A percentile compares a stretch with the other conserved stretches of the same genome.
Evolutionary conservation across 805 yeast genomes (phyloP).

Genomic region (Nakazawaea ambrosiae): DNA sequence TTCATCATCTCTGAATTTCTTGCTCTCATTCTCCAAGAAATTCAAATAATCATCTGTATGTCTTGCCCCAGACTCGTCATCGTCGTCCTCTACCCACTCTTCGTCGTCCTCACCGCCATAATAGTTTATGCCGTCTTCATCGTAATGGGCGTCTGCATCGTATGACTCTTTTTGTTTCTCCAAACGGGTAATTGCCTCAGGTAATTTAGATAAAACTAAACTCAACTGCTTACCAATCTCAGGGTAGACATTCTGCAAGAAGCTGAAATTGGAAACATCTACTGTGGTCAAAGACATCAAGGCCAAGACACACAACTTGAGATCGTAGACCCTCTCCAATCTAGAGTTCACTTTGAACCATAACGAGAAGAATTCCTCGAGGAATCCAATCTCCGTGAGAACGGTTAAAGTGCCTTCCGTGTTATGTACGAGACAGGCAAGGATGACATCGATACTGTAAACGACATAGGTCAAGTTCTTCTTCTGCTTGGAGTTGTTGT

Average conservation of each 20-base stretch:
- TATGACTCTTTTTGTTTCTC: conserved; percentile 59
- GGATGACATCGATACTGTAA: conserved; percentile 50
- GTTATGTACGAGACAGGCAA: conserved; percentile 59
- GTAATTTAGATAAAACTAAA: conserved; percentile 49
- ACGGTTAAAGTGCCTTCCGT: conserved; percentile 44
- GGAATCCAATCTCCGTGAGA: conserved; percentile 36
- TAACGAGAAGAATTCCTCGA: conserved; percentile 45
- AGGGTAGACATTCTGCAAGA: conserved; percentile 29
- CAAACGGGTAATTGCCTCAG: conserved; percentile 60
- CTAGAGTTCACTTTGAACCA: conserved; percentile 60
- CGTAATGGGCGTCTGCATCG: conserved; percentile 25
- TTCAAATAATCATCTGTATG: conserved; percentile 39
- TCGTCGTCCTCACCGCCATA: conserved; percentile 22
- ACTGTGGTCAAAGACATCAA: conserved; percentile 37
- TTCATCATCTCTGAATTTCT: conserved; percentile 27
- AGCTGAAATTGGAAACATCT: conserved; percentile 10
- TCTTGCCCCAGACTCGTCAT: conserved; percentile 19
- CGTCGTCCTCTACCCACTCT: conserved; percentile 20
- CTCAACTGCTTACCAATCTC: conserved; percentile 48
- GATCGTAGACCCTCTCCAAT: conserved; percentile 68
- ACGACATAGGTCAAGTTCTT: conserved; percentile 35
- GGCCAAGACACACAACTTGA: conserved; percentile 70
- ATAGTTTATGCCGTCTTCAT: conserved; percentile 21
- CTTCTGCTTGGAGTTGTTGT: conserved; percentile 22
- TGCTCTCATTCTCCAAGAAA: conserved; percentile 39